Conservation (phyloP, 495 filamentous ascomycete genomes). For the Penicillium tannophilum region DNA sequence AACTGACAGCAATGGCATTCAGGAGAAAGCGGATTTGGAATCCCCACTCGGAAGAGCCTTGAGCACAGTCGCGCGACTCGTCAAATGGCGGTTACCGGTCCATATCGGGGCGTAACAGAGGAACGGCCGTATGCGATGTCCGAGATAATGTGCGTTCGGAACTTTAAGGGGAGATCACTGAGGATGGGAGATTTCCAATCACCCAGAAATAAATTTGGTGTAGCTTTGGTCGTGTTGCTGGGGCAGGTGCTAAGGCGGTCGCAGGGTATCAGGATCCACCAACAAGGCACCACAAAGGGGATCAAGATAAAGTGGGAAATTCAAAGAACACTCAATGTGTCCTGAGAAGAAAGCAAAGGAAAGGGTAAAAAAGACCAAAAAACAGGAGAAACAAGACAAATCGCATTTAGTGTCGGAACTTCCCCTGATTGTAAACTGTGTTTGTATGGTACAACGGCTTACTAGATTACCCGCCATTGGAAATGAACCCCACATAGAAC, state of each 20-base stretch:
- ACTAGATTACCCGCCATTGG: background rate
- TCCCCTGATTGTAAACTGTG: constrained; percentile 20
- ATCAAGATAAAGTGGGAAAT: background rate
- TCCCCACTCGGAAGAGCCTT: constrained; percentile 38
- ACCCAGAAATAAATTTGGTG: constrained; percentile 28
- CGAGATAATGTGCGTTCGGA: constrained; percentile 4
- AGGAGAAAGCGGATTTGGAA: constrained; percentile 32
- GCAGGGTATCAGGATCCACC: constrained; percentile 27
- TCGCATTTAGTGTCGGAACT: background rate
- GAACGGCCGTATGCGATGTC: constrained; percentile 25
- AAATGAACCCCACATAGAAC: constrained; percentile 1
- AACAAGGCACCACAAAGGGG: constrained; percentile 18
- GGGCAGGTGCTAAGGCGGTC: constrained; percentile 36
- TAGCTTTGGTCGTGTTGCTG: constrained; percentile 30
- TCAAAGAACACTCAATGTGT: constrained; percentile 1
- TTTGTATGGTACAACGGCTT: constrained; percentile 15
- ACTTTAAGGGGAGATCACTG: constrained; percentile 1
- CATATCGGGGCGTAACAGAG: constrained; percentile 39
- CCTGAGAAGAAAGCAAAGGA: background rate
- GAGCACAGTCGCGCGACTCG: constrained; percentile 47
- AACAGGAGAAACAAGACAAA: background rate
- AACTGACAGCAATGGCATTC: constrained; percentile 39
- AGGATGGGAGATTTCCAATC: constrained; percentile 8
- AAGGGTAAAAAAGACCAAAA: constrained; percentile 2
- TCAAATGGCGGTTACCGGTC: constrained; percentile 42